Conservation (phyloP, 2,329 filamentous ascomycete species). For the Scortechinia acanthostroma region DNA sequence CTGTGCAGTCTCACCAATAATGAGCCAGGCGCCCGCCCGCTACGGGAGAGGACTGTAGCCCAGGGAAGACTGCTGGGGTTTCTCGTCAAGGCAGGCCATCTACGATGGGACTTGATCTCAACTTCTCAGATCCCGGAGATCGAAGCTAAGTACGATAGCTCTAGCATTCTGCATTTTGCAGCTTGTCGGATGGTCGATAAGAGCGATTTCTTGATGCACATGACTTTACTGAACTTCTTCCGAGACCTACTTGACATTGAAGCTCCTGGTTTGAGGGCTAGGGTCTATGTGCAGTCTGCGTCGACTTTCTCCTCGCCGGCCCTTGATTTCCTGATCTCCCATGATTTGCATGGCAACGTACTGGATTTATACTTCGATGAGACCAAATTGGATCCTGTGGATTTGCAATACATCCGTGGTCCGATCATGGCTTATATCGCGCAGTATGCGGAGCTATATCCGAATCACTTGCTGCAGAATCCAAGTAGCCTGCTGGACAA, state of each 20-base stretch:
- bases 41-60: slow-evolving; percentile 45
- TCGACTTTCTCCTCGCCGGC: slow-evolving; percentile 27
- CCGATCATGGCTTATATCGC: slow-evolving; percentile 48
- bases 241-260: slow-evolving; percentile 37
- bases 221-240: slow-evolving; percentile 49
- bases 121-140: slow-evolving; percentile 40
- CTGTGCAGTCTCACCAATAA: slow-evolving; percentile 34
- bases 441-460: slow-evolving; percentile 43
- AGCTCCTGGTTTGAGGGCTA: slow-evolving; percentile 19
- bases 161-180: slow-evolving; percentile 44
- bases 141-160: slow-evolving; percentile 29
- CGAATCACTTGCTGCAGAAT: slow-evolving; percentile 40
- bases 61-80: slow-evolving; percentile 53
- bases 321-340: slow-evolving; percentile 40
- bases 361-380: slow-evolving; percentile 41
- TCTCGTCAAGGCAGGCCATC: slow-evolving; percentile 37
- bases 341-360: slow-evolving; percentile 38
- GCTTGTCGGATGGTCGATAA: slow-evolving; percentile 45
- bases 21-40: slow-evolving; percentile 27
- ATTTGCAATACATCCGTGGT: slow-evolving; percentile 41
- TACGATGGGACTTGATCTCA: slow-evolving; percentile 45
- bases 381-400: slow-evolving; percentile 35
- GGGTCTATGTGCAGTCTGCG: slow-evolving; percentile 17
- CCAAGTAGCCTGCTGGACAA: slow-evolving; percentile 25
- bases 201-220: slow-evolving; percentile 50